Conservation (phyloP, 345 rosid species). For the Anastatica hierochuntica region DNA sequence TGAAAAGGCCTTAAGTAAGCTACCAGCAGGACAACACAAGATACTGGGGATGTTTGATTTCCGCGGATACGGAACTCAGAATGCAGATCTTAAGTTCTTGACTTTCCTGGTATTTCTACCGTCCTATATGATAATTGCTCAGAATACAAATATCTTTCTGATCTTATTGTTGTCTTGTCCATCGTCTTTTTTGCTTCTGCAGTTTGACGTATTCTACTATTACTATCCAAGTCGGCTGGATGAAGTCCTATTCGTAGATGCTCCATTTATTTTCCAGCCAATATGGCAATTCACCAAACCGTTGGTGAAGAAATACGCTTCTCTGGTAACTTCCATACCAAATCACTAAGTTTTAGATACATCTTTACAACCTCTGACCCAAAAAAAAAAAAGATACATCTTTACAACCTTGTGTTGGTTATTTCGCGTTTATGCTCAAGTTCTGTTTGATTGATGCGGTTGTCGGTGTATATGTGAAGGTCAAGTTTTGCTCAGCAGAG, state of each 20-base stretch:
- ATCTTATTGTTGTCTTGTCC: not conserved
- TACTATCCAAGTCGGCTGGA: constrained; percentile 85
- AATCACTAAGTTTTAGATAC: not conserved
- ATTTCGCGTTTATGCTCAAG: too few species aligned
- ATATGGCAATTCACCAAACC: constrained; percentile 83
- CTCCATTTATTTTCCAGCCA: constrained; percentile 78
- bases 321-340: constrained; percentile 47
- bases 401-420: too few species aligned
- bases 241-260: constrained; percentile 83
- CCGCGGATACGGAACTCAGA: constrained; percentile 51
- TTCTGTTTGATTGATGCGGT: not conserved
- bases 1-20: constrained; percentile 75
- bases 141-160: not conserved
- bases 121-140: constrained; percentile 2
- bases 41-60: constrained; percentile 78
- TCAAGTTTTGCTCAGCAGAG: constrained; percentile 63
- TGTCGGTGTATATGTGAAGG: constrained; percentile 36
- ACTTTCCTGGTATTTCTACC: constrained; percentile 48
- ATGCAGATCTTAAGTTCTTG: constrained; percentile 65
- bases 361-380: too few species aligned
- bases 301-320: constrained; percentile 56
- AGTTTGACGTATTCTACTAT: constrained; percentile 83
- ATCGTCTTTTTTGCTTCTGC: too few species aligned
- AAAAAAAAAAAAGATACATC: too few species aligned
- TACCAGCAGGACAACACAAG: constrained; percentile 58